phyloP scores from a whole-genome alignment of 331 rosid species.

The Erythrophleum ivorense region DNA sequence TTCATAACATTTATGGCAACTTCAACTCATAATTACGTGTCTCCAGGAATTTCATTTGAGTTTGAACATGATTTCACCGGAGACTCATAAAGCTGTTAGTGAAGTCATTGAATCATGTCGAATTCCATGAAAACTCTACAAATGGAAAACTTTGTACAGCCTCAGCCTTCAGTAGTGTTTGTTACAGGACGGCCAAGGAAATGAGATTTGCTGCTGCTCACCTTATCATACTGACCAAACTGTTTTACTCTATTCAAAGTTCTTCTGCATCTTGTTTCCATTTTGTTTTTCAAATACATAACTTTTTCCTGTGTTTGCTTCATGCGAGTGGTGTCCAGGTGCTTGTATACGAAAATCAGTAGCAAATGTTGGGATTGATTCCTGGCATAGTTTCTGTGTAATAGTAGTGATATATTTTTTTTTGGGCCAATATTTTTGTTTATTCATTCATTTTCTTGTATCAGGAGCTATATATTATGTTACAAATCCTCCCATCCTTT shows the following conservation, averaged over 20 bases:
- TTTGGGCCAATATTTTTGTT: conserved; percentile 29
- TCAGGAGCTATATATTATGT: conserved; percentile 39
- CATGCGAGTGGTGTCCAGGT: conserved; percentile 53
- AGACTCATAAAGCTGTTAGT: conserved; percentile 88
- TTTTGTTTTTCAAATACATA: not conserved
- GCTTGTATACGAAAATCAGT: conserved; percentile 56
- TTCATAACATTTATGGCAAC: not conserved
- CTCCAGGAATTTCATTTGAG: conserved; percentile 93
- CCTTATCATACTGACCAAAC: conserved; percentile 44
- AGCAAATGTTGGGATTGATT: conserved; percentile 35
- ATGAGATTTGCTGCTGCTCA: conserved; percentile 43
- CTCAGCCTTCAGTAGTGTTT: conserved; percentile 48
- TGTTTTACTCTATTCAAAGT: conserved; percentile 6
- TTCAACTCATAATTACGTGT: not conserved
- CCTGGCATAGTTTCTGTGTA: conserved; percentile 47
- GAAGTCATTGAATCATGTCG: conserved; percentile 97
- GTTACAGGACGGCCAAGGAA: conserved; percentile 34
- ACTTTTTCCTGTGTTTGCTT: conserved; percentile 35
- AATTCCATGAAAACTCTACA: conserved; percentile 52
- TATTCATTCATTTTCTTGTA: conserved; percentile 57
- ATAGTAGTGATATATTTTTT: conserved; percentile 34
- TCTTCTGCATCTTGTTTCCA: not conserved
- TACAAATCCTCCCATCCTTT: conserved; percentile 31
- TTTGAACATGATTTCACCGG: conserved; percentile 92
- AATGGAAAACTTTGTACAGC: conserved; percentile 61